Conservation (phyloP, 768 basidiomycete species). For the Punctularia strigosozonata region DNA sequence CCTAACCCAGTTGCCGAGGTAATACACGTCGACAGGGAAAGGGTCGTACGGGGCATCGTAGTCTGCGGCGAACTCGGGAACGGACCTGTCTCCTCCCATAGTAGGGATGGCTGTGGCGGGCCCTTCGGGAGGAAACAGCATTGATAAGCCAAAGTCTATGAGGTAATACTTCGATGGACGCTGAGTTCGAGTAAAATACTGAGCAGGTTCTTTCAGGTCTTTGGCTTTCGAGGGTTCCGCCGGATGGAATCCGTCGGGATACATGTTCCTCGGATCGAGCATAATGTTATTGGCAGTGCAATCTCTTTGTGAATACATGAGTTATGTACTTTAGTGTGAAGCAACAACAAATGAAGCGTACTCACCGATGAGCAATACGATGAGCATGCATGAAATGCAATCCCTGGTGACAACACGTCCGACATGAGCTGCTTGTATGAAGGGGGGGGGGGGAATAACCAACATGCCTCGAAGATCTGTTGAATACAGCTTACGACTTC, state of each 20-base stretch:
- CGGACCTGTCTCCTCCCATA: neutral
- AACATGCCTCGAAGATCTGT: conserved; percentile 13
- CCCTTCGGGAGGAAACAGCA: neutral
- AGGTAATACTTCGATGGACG: conserved; percentile 6
- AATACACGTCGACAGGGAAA: conserved; percentile 10
- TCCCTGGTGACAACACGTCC: conserved; percentile 5
- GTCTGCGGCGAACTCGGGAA: neutral
- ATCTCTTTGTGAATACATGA: conserved; percentile 3
- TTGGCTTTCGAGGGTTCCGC: neutral
- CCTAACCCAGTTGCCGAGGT: conserved; percentile 10
- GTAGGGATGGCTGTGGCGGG: neutral
- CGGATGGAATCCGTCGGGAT: conserved; percentile 6
- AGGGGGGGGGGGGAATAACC: too few species aligned
- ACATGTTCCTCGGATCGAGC: conserved; percentile 5
- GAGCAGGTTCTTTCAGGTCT: conserved; percentile 1
- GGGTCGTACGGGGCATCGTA: conserved; percentile 3
- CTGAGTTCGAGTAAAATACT: conserved; percentile 6
- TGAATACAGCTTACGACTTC: conserved; percentile 14
- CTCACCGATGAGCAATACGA: conserved; percentile 12
- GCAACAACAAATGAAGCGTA: neutral
- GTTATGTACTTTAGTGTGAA: neutral
- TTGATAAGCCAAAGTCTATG: conserved; percentile 4
- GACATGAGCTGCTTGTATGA: neutral
- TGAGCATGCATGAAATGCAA: conserved; percentile 13
- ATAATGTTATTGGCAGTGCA: conserved; percentile 4